phyloP scores from a whole-genome alignment of 1,139 yeast genomes.

The Candida pseudocylindracea region DNA sequence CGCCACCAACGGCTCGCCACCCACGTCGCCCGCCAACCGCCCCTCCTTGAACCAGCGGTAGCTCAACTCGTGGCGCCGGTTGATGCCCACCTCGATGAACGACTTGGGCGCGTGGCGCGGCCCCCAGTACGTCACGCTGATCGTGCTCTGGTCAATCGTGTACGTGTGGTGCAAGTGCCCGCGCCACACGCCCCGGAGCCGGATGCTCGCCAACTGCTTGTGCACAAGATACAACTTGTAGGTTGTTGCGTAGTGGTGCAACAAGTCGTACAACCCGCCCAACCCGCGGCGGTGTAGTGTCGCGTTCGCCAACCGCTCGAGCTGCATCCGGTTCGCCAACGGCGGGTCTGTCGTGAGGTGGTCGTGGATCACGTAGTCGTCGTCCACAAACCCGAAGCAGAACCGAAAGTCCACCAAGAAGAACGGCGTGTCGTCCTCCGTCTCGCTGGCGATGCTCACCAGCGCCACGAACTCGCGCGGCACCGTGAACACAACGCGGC shows the following conservation, averaged over 20 bases:
- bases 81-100: constrained; percentile 44
- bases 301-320: not conserved
- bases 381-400: constrained; percentile 23
- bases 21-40: constrained; percentile 11
- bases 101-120: constrained; percentile 17
- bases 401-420: constrained; percentile 61
- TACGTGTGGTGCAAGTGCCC: constrained; percentile 46
- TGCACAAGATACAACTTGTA: constrained; percentile 55
- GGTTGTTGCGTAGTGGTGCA: constrained; percentile 51
- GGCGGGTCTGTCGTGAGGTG: constrained; percentile 12
- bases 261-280: constrained; percentile 36
- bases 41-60: constrained; percentile 56
- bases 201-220: constrained; percentile 32
- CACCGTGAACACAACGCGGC: constrained; percentile 47
- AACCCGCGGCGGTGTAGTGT: constrained; percentile 20
- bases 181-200: constrained; percentile 35
- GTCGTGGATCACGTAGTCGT: constrained; percentile 12
- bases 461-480: constrained; percentile 49
- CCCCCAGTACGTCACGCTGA: constrained; percentile 54
- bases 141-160: constrained; percentile 23
- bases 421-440: constrained; percentile 45
- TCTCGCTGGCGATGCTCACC: constrained; percentile 33
- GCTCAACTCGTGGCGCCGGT: constrained; percentile 23
- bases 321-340: constrained; percentile 22
- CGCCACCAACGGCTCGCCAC: constrained; percentile 12